These are phyloP conservation scores for Neurospora intermedia DNA, from an alignment of 495 filamentous ascomycete species.

Conservation along the genomic window DNA sequence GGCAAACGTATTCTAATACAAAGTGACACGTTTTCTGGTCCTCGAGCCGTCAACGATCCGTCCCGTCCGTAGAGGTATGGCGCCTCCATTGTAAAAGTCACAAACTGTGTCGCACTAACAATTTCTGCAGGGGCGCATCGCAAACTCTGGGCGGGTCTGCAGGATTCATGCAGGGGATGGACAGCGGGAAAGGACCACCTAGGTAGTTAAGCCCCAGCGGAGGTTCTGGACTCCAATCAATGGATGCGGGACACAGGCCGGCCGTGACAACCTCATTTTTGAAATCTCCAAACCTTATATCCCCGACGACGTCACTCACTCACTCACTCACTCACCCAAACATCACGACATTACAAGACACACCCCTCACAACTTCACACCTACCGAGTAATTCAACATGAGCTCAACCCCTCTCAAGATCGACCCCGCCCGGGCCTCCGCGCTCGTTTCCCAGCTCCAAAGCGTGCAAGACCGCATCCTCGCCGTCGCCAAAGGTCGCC, in stretches of 20 bases:
- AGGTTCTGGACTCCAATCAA: background rate
- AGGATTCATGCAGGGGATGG: background rate
- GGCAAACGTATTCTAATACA: no score
- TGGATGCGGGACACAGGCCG: background rate
- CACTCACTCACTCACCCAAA: background rate
- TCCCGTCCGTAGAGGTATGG: no score
- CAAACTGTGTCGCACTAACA: background rate
- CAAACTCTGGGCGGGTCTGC: background rate
- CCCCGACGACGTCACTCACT: background rate
- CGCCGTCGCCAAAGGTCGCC: conserved; percentile 34
- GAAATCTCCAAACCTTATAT: background rate
- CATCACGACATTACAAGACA: background rate
- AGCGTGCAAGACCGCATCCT: conserved; percentile 33
- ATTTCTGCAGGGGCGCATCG: background rate
- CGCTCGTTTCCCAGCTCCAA: conserved; percentile 36
- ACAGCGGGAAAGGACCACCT: background rate
- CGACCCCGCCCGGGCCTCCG: conserved; percentile 38
- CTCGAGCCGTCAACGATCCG: no score
- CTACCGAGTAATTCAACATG: background rate
- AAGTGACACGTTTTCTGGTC: no score
- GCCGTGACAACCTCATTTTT: background rate
- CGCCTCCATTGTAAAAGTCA: no score
- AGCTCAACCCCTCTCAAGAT: conserved; percentile 27
- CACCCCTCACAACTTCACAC: background rate
- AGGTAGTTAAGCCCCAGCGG: background rate